Base-by-base conservation (phyloP, 2,329 filamentous ascomycete species). In the Neofusicoccum umdonicola region DNA sequence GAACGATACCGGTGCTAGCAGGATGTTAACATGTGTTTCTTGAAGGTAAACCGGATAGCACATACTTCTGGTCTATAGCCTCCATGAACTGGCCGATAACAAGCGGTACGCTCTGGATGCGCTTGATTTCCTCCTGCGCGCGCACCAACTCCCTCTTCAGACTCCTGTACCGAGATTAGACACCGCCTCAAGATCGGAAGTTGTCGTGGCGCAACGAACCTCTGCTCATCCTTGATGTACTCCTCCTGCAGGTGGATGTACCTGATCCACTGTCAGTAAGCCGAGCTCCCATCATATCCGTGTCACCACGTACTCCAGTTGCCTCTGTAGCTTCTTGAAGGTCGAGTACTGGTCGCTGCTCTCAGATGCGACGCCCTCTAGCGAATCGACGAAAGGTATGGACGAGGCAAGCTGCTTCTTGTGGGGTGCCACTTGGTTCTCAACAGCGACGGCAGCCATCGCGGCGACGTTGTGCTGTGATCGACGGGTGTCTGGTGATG, bases 81-180 rank as follows among this genome's bases (percentile, higher is more conserved):
- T 99, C 95, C 95, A 99, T 99, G 77, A 99, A 99, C 81, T 99
- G 95, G 67, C 95, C 95, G 77, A 99, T 99, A 68, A 99, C 95
- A 67, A 99, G 82, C 34, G 95, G 95, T 63, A 99, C 95, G 78
- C 93, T 97, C 83, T 99, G 95, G 78, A 99, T 99, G 70, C 95
- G 89, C 85, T 99, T 99, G 83, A 99, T 99, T 83, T 99, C 95
- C 79, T 99, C 95, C 78, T 99, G 95, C 71, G 95, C 95, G 71
- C 95, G 89, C 63, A 99, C 94, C 60, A 99, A 87, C 84, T 99
- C 95, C 72, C 95, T 88, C 85, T 99, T 99, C 78, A 99, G 81
- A 81, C 93, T 97, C 83, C 92, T 93, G 71, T 48, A 67, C 8
- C 12, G 56, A 3, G 6, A 11, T 62, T 45, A 56, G 63, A 68